These are phyloP conservation scores for Thelonectria olida DNA, from an alignment of 2,329 filamentous ascomycete species.

Conservation along the genomic window DNA sequence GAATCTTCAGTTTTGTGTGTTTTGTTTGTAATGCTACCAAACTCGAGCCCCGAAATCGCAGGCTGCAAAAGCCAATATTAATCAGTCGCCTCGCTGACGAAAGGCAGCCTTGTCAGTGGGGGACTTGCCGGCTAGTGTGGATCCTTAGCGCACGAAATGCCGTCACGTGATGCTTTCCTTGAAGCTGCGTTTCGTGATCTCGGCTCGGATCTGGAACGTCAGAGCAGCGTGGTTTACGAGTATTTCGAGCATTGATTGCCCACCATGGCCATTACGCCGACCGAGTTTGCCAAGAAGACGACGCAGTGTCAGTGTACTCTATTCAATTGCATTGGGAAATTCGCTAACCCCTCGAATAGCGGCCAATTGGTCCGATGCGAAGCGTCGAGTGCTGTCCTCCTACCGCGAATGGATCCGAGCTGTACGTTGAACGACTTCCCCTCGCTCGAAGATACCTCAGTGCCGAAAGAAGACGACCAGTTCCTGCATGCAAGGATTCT, in stretches of 20 bases:
- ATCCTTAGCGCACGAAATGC: constrained; percentile 13
- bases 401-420: constrained; percentile 97
- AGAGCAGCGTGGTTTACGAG: constrained; percentile 41
- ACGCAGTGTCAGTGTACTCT: constrained; percentile 72
- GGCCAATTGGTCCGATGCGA: constrained; percentile 88
- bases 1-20: no score
- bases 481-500: neutral
- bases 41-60: constrained; percentile 14
- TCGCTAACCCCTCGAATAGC: constrained; percentile 66
- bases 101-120: constrained; percentile 32
- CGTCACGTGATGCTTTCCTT: constrained; percentile 41
- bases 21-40: neutral
- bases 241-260: constrained; percentile 50
- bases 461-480: neutral
- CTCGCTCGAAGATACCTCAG: neutral
- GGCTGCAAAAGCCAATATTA: constrained; percentile 5
- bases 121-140: constrained; percentile 31
- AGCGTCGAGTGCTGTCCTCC: constrained; percentile 83
- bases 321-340: neutral
- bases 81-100: constrained; percentile 31
- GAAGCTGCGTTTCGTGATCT: constrained; percentile 39
- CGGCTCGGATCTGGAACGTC: constrained; percentile 42
- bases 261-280: constrained; percentile 89
- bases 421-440: constrained; percentile 67
- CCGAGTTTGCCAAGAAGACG: constrained; percentile 86